Base-by-base conservation (phyloP, 352 stramenopile species). In the Globisporangium cederbergense region DNA sequence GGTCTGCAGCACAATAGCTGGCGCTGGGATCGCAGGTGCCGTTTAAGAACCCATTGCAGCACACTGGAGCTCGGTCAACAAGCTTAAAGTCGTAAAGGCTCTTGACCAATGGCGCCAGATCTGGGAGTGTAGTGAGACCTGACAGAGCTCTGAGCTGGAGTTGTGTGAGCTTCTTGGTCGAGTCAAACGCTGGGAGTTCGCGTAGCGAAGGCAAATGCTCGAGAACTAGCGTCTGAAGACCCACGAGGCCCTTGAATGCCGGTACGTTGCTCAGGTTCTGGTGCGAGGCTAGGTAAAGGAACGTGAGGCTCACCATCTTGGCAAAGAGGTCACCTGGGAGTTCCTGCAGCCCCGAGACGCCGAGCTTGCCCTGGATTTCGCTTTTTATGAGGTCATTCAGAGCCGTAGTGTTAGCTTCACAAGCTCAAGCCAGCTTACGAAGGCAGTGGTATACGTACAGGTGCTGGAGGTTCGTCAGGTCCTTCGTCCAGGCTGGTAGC, bases 401-500 rank as follows among this genome's bases (percentile, higher is more conserved):
- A 2, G 56, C 11, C 25, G 30, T 18, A 40, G 36, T 32, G 46
- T 22, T 18, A 63, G 46, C 32, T 11, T 32, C n/a, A 13, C 18
- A 36, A 14, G n/a, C 25, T 9, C 18, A n/a, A 4, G 22, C 10
- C 9, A 54, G 7, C 0, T 54, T 30, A 32, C 6, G 9, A 18
- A 7, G 9, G 6, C 45, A 11, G 61, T 57, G 42, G 28, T 46
- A 46, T 46, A 66, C 49, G 59, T 67, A 72, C 57, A 86, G 11
- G 46, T 71, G 77, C 54, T 83, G 66, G 13, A 86, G 73, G 1
- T 71, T 60, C 0, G 65, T 63, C 42, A 75, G 69, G 4, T 73
- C 43, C 30, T 69, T 80, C 42, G 66, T 68, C 75, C 77, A 81
- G 2, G 38, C 49, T 6, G 77, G 73, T 14, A 86, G n/a, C 4